Evolutionary conservation across 352 stramenopile species (phyloP), one percentile per base, ranked within the genome.

Genomic region (Pythium brachiatum): DNA sequence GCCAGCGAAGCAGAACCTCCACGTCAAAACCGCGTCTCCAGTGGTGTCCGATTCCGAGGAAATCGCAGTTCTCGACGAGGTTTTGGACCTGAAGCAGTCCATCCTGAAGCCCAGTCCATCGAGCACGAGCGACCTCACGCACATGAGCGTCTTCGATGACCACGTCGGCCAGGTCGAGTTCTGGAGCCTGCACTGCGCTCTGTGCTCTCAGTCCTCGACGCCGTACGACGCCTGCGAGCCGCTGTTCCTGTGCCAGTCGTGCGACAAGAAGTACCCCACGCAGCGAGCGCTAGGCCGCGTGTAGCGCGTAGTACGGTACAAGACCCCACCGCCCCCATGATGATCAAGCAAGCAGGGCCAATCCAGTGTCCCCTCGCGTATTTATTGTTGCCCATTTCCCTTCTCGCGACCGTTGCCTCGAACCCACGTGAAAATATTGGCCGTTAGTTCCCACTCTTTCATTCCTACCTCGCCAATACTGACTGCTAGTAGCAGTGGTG

Each of bases 181-280:
- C n/a, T 81, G 70, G 63, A 74, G 69, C 27, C 61, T 77, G 21
- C 70, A 85, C 59, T 93, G 83, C 62, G 83, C 81, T 8, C 56
- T 93, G 13, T 93, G 83, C 64, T 86, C 74, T 27, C 66, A 76
- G 38, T 63, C 74, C 16, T 62, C 78, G 20, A 70, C 64, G 29
- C 62, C 70, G 59, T 69, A 68, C 65, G 69, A 71, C 38, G 73
- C 69, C 5, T 76, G 68, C 63, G 79, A 87, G 32, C 75, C 73
- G 61, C 73, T 90, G 21, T 90, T 90, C 61, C 62, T 94, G 11
- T 90, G 82, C 23, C 68, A 71, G 15, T 67, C 76, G 51, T 92
- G 82, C 74, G 84, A 94, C 68, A 75, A 78, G 61, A 94, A 92
- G 67, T 92, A 92, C 70, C 83, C 83, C 57, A 92, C 83, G 57